Base-by-base conservation (phyloP, 1,284 basidiomycete genomes). In the Leccinum olivaceoglutinosum region DNA sequence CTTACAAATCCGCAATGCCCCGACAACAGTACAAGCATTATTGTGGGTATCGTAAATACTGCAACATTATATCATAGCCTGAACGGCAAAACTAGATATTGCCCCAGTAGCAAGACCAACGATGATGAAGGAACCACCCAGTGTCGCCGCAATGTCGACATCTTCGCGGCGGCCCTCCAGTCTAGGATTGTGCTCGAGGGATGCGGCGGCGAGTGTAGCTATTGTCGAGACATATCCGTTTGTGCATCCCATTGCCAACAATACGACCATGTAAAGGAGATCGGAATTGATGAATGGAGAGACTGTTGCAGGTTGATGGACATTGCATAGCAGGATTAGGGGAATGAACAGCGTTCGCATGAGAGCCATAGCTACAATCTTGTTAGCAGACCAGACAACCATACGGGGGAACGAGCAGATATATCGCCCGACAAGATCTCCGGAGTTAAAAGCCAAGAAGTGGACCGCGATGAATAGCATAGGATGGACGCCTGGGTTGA, bases 321-420 rank as follows among this genome's bases (percentile, higher is more conserved):
- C 72, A 72, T 96, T 96, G 80, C 93, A 96, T 72, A 89, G 80
- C 18, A 96, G 82, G 76, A 96, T 89, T 53, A 95, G 71, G 32
- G 92, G 92, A 64, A 96, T 85, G 76, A 96, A 95, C 41, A 89
- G 70, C 0, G 88, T 89, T 54, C 93, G 86, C 3, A 83, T 74
- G 49, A 91, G 73, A 21, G 93, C 88, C 53, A 93, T 75, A 2
- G 72, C 71, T 9, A 92, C 74, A 34, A 94, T 82, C 41, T 82
- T 81, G 41, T 77, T 79, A 4, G 83, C 82, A 9, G 86, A 87
- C 84, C 90, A 93, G 63, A 92, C 77, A 41, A 87, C 74, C 18
- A 93, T 74, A 8, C 75, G 70, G 1, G 88, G 86, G 67, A 90
- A 80, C 4, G 89, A 83, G 69, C 92, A 92, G 58, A 88, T 73